Percentiles rank a stretch among this genome's conserved stretches.
phyloP scores from a whole-genome alignment of 345 rosid genomes.

The Linum trigynum region DNA sequence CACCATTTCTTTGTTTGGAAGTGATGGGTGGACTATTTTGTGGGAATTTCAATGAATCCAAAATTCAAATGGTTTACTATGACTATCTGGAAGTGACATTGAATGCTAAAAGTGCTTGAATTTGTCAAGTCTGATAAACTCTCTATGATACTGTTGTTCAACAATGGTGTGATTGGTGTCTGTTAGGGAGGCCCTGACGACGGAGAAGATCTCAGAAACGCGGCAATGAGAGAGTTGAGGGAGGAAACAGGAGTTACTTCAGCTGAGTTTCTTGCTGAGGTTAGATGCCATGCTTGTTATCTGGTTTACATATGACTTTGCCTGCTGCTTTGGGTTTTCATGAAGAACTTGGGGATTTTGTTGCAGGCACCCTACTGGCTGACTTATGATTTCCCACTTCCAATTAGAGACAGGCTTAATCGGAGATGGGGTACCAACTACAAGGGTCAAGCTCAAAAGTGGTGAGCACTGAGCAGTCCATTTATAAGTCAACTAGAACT shows the following conservation, averaged over 20 bases:
- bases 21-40: no score
- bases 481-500: no score
- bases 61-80: no score
- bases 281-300: not conserved
- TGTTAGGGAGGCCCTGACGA: not conserved
- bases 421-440: slow-evolving; percentile 53
- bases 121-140: not conserved
- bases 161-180: not conserved
- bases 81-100: no score
- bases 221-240: slow-evolving; percentile 5
- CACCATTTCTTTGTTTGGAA: no score
- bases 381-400: slow-evolving; percentile 57
- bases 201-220: slow-evolving; percentile 6
- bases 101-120: not conserved
- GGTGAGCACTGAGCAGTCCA: slow-evolving; percentile 25
- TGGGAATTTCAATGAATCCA: no score
- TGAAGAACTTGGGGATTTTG: no score
- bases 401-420: slow-evolving; percentile 40
- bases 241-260: slow-evolving; percentile 8
- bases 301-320: no score
- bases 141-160: not conserved
- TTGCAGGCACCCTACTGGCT: slow-evolving; percentile 67
- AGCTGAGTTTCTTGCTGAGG: slow-evolving; percentile 7
- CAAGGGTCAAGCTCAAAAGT: slow-evolving; percentile 82
- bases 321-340: no score